Conservation (phyloP, 148 eudicot genomes). For the Arbutus unedo region DNA sequence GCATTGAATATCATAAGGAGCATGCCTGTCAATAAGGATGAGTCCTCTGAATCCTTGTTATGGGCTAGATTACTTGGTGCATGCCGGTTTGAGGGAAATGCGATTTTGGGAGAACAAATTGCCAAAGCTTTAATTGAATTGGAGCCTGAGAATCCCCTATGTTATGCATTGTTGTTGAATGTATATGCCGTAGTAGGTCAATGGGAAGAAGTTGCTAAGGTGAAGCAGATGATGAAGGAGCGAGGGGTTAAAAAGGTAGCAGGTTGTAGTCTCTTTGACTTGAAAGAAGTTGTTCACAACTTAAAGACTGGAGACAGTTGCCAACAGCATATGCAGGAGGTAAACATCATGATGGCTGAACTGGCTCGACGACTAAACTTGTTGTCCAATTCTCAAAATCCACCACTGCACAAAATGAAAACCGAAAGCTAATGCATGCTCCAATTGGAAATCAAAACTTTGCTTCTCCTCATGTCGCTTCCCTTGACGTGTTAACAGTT, state of each 20-base stretch:
- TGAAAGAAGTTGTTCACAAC: constrained; percentile 27
- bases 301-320: constrained; percentile 32
- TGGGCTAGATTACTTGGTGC: constrained; percentile 60
- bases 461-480: neutral
- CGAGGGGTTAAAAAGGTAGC: constrained; percentile 14
- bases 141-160: constrained; percentile 52
- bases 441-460: neutral
- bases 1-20: constrained; percentile 51
- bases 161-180: constrained; percentile 56
- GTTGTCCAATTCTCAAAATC: constrained; percentile 3
- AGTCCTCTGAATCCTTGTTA: constrained; percentile 38
- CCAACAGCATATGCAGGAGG: constrained; percentile 21
- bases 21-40: constrained; percentile 28
- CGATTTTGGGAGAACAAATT: constrained; percentile 50
- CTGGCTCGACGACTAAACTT: constrained; percentile 16
- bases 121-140: constrained; percentile 49
- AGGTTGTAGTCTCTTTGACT: constrained; percentile 23
- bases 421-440: neutral
- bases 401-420: neutral
- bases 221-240: constrained; percentile 48
- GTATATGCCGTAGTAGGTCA: constrained; percentile 59
- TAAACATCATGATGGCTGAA: constrained; percentile 24
- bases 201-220: constrained; percentile 62
- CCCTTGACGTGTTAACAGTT: neutral
- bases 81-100: constrained; percentile 50